These are phyloP conservation scores for Coniochaeta ligniaria DNA, from an alignment of 2,329 filamentous ascomycete genomes.

Conservation along the genomic window DNA sequence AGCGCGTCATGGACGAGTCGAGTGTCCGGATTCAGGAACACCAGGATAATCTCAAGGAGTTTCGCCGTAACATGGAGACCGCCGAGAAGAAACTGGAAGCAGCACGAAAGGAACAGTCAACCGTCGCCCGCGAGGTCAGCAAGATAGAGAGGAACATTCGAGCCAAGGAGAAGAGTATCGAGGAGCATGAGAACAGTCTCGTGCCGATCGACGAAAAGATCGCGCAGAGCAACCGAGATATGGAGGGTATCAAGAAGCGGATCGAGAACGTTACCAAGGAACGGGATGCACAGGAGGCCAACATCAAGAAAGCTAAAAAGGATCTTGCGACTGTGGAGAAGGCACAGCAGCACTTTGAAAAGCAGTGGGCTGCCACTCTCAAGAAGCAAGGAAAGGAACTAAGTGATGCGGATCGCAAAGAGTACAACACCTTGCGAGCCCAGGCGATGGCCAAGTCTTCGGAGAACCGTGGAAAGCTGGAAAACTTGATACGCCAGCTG, in stretches of 20 bases:
- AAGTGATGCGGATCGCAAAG: conserved; percentile 77
- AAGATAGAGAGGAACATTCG: conserved; percentile 84
- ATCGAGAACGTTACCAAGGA: conserved; percentile 69
- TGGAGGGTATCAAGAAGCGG: conserved; percentile 60
- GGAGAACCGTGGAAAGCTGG: conserved; percentile 72
- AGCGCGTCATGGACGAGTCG: conserved; percentile 87
- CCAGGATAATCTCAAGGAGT: conserved; percentile 90
- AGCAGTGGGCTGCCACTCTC: conserved; percentile 76
- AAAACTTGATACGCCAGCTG: conserved; percentile 79
- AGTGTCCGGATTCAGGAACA: conserved; percentile 85
- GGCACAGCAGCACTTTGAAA: conserved; percentile 81
- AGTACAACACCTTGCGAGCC: conserved; percentile 78
- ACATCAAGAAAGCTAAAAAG: conserved; percentile 69
- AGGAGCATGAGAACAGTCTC: conserved; percentile 77
- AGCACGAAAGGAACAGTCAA: conserved; percentile 75
- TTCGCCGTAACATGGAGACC: conserved; percentile 77
- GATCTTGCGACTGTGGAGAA: conserved; percentile 81
- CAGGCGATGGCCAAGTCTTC: conserved; percentile 81
- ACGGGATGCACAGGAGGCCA: conserved; percentile 60
- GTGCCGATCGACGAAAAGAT: conserved; percentile 93
- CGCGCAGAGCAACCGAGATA: conserved; percentile 63
- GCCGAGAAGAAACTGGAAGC: conserved; percentile 75
- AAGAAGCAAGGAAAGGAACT: conserved; percentile 83
- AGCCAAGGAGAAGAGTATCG: conserved; percentile 76
- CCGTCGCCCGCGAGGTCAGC: conserved; percentile 66